Base-by-base conservation (phyloP, 108 stramenopile genomes). In the Cyclostephanos invisitatus region DNA sequence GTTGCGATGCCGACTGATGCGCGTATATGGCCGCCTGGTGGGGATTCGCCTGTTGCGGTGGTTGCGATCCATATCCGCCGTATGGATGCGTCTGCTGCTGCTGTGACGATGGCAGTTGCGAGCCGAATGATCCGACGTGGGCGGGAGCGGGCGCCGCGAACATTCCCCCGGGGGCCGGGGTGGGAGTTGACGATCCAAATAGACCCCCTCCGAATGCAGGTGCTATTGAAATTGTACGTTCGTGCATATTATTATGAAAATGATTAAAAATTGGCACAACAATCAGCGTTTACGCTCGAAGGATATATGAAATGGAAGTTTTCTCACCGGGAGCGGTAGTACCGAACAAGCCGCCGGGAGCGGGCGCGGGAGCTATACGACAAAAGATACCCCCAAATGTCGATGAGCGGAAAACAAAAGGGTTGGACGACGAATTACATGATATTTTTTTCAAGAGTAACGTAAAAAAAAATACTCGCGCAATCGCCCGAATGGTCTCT, bases 1-100 rank as follows among this genome's bases (percentile, higher is more conserved):
- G 84, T 28, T 84, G 79, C 8, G 83, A 73, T 25, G 87, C 87
- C 61, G 89, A 80, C 82, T 89, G 77, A 67, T 88, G 83, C 28
- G 88, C 88, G 68, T 86, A 80, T 58, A 86, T 47, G 32, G 90
- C 88, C 0, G 88, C 88, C 47, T 88, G 90, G 49, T 87, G 89
- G 2, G 92, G 89, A 56, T 87, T 51, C 21, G 72, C 32, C 25
- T 35, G 58, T 15, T 35, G 58, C 14, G 32, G 47, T 50, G 61
- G 69, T 60, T 70, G 69, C 70, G 29, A 17, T 22, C 58, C 58
- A 59, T 15, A 59, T 59, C 58, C 58, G 35, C 58, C 58, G 58
- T 35, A 49, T 3, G 44, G 44, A 46, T 46, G 3, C 44, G 14
- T 15, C 44, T 46, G 44, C 44, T 56, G 64, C 20, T 28, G 64